Evolutionary conservation across 129 eudicot species (phyloP).

Genomic region (Daucus carota): DH1_v3.0 NC_030382.2:49770001-49770500

Average conservation of each 20-base stretch:
- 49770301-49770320: slow-evolving; percentile 71
- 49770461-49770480: too few species aligned
- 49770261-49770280: slow-evolving; percentile 79
- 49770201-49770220: slow-evolving; percentile 52
- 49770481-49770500: too few species aligned
- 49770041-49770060: too few species aligned
- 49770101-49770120: too few species aligned
- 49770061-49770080: too few species aligned
- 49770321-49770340: slow-evolving; percentile 30
- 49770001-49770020: too few species aligned
- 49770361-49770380: slow-evolving; percentile 74
- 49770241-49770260: slow-evolving; percentile 90
- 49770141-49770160: too few species aligned
- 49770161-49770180: too few species aligned
- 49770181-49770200: slow-evolving; percentile 27
- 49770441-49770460: too few species aligned
- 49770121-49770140: too few species aligned
- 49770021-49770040: too few species aligned
- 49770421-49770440: slow-evolving; percentile 37
- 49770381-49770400: slow-evolving; percentile 80
- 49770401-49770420: slow-evolving; percentile 51
- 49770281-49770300: slow-evolving; percentile 46
- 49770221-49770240: slow-evolving; percentile 85
- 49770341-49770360: slow-evolving; percentile 67
- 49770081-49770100: too few species aligned